Percentiles rank a stretch among this genome's conserved stretches.
Evolutionary conservation across 2,329 filamentous ascomycete genomes (phyloP).

Genomic region (Stachybotrys chartarum): DNA sequence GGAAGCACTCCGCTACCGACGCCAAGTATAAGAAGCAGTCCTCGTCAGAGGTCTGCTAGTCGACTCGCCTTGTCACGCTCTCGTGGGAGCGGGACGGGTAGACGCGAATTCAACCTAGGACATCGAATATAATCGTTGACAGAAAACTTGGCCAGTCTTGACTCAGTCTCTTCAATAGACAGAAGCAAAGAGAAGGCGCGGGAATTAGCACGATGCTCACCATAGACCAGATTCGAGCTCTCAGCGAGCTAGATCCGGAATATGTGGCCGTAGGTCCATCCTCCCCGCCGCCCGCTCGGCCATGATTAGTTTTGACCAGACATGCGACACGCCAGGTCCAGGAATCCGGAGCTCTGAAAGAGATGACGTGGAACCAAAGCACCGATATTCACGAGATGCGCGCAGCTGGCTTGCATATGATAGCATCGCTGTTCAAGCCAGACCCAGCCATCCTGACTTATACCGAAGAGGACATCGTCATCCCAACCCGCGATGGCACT

Average conservation of each 20-base stretch:
- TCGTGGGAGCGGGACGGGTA: too few relatives aligned
- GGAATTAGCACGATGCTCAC: slow-evolving; percentile 12
- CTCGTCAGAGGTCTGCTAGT: too few relatives aligned
- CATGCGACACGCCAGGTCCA: slow-evolving; percentile 2
- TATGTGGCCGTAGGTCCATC: slow-evolving; percentile 5
- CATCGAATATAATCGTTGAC: neutral
- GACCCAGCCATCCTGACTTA: slow-evolving; percentile 10
- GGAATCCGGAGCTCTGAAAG: slow-evolving; percentile 9
- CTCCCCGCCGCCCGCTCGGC: neutral
- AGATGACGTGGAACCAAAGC: slow-evolving; percentile 11
- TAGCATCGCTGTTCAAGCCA: slow-evolving; percentile 4
- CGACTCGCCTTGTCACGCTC: too few relatives aligned
- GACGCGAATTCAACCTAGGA: too few relatives aligned
- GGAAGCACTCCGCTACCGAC: too few relatives aligned
- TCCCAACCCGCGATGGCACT: slow-evolving; percentile 13
- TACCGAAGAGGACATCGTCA: slow-evolving; percentile 11
- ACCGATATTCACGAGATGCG: slow-evolving; percentile 14
- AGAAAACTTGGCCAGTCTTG: neutral
- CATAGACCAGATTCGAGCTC: slow-evolving; percentile 14
- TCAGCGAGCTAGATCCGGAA: slow-evolving; percentile 12
- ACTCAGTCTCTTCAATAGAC: neutral
- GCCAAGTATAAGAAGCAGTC: too few relatives aligned
- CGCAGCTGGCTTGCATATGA: slow-evolving; percentile 8
- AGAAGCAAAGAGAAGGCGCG: too few relatives aligned
- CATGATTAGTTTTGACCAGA: neutral